These are phyloP conservation scores for Melaleuca alternifolia DNA, from an alignment of 345 rosid genomes.

Conservation along the genomic window DNA sequence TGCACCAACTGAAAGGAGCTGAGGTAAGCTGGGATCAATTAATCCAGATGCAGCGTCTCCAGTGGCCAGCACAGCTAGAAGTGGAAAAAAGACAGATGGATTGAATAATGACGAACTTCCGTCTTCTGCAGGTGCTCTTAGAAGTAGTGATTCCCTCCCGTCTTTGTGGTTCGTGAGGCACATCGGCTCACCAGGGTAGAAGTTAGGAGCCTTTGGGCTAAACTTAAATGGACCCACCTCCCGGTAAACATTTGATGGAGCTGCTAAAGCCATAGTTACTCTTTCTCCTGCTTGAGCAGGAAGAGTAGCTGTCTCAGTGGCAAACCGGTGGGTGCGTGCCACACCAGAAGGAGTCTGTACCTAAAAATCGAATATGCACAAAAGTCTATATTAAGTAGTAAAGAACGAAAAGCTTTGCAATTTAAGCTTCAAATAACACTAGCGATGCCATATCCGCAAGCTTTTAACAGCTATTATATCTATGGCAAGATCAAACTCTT, in stretches of 20 bases:
- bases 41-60: constrained; percentile 91
- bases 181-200: constrained; percentile 84
- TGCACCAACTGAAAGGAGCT: constrained; percentile 64
- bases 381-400: background rate
- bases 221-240: constrained; percentile 79
- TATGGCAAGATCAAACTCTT: background rate
- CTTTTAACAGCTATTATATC: background rate
- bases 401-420: background rate
- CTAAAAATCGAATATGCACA: constrained; percentile 20
- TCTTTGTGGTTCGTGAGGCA: constrained; percentile 82
- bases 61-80: constrained; percentile 65
- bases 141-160: constrained; percentile 48
- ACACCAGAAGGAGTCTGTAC: constrained; percentile 79
- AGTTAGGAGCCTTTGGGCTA: constrained; percentile 62
- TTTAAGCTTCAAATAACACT: background rate
- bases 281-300: constrained; percentile 98
- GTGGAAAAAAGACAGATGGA: constrained; percentile 56
- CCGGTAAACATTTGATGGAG: constrained; percentile 63
- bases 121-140: constrained; percentile 71
- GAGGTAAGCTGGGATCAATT: constrained; percentile 84
- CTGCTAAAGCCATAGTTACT: constrained; percentile 81
- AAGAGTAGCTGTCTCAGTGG: constrained; percentile 82
- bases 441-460: background rate
- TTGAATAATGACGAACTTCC: constrained; percentile 42
- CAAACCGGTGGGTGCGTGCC: constrained; percentile 84